A percentile compares a stretch with the other conserved stretches of the same genome.
Conservation (phyloP, 2,329 filamentous ascomycete genomes). For the Pseudocercospora cruenta region DNA sequence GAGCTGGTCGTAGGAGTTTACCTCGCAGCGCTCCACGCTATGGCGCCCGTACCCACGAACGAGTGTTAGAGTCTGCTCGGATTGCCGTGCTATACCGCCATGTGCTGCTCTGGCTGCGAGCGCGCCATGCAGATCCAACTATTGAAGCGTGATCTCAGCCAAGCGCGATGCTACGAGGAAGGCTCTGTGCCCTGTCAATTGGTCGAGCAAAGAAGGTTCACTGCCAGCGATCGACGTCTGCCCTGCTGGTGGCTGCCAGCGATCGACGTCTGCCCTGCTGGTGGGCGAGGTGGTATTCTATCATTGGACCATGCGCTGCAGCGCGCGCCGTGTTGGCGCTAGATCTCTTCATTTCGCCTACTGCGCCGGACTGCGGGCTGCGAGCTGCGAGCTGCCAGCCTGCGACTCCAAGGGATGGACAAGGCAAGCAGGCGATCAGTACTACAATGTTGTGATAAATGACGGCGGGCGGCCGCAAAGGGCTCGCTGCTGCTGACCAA, state of each 20-base stretch:
- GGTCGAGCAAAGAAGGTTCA: conserved; percentile 8
- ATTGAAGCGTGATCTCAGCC: background rate
- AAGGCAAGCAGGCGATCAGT: background rate
- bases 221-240: conserved; percentile 17
- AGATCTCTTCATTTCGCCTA: conserved; percentile 29
- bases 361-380: conserved; percentile 15
- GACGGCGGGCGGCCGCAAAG: background rate
- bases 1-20: background rate
- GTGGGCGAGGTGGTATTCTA: conserved; percentile 5
- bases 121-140: too few relatives aligned
- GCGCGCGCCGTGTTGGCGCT: conserved; percentile 20
- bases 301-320: conserved; percentile 20
- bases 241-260: conserved; percentile 12
- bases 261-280: too few relatives aligned
- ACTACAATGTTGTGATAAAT: background rate
- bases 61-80: too few relatives aligned
- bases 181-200: conserved; percentile 9
- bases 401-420: background rate
- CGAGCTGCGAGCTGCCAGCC: background rate
- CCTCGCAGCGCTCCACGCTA: conserved; percentile 3
- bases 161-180: background rate
- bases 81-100: too few relatives aligned
- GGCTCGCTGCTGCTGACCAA: too few relatives aligned
- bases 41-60: background rate
- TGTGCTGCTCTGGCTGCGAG: too few relatives aligned